Conservation (phyloP, 257 asterid species). For the Nicotiana benthamiana region DNA sequence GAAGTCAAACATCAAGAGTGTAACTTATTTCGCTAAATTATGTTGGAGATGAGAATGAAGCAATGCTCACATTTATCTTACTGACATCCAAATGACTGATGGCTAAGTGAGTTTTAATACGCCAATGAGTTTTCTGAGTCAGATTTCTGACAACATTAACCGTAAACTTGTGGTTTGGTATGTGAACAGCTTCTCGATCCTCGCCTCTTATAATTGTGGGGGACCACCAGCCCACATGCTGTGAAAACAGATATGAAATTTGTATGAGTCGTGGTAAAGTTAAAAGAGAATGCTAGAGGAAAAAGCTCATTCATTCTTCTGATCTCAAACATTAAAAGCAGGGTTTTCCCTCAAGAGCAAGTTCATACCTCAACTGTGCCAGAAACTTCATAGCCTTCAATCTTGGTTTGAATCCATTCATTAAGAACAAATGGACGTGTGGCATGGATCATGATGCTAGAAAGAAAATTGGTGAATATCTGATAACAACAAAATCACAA, state of each 20-base stretch:
- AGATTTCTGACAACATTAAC: conserved; percentile 86
- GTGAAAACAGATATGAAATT: conserved; percentile 9
- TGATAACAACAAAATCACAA: conserved; percentile 23
- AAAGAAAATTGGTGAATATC: conserved; percentile 97
- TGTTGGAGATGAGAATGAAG: neutral
- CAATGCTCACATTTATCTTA: conserved; percentile 67
- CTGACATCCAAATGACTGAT: conserved; percentile 87
- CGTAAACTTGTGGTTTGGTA: conserved; percentile 92
- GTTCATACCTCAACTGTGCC: conserved; percentile 92
- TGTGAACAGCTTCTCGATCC: conserved; percentile 95
- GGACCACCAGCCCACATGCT: conserved; percentile 99
- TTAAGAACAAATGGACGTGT: conserved; percentile 83
- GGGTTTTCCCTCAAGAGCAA: neutral
- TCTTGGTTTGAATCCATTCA: conserved; percentile 97
- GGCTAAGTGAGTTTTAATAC: conserved; percentile 79
- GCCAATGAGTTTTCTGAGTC: conserved; percentile 90
- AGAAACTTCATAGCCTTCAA: conserved; percentile 94
- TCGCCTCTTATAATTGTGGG: conserved; percentile 95
- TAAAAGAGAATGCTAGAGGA: neutral
- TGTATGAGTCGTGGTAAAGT: neutral
- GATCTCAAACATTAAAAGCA: neutral
- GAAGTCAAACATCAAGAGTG: neutral
- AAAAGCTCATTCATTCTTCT: neutral
- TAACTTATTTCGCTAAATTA: neutral
- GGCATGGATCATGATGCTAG: conserved; percentile 96